These are phyloP conservation scores for Fusarium ramigenum DNA, from an alignment of 2,329 filamentous ascomycete species.

Conservation along the genomic window DNA sequence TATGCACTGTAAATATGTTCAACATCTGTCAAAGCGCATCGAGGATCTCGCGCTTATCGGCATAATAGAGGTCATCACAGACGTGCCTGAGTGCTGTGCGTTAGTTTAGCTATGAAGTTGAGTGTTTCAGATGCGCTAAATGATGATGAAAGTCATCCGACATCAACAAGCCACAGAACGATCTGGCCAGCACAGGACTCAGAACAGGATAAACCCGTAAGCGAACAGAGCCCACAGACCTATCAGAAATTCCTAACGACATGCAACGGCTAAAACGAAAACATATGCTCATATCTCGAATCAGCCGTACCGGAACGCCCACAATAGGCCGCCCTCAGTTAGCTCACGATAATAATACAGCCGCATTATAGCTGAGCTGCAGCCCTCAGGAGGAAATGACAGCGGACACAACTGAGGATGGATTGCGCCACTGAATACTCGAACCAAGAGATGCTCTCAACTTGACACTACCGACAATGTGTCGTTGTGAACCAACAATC, in stretches of 20 bases:
- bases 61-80: neutral
- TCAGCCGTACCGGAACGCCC: conserved; percentile 1
- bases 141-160: neutral
- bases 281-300: conserved; percentile 8
- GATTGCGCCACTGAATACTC: conserved; percentile 2
- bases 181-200: neutral
- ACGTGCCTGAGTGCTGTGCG: conserved; percentile 8
- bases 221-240: neutral
- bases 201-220: neutral
- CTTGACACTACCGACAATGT: neutral
- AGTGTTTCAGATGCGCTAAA: conserved; percentile 3
- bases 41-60: conserved; percentile 19
- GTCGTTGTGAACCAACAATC: neutral
- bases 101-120: conserved; percentile 7
- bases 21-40: conserved; percentile 25
- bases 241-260: conserved; percentile 1
- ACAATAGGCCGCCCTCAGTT: conserved; percentile 10
- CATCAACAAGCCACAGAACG: conserved; percentile 11
- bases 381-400: neutral
- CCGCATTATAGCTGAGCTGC: conserved; percentile 1
- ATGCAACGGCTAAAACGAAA: conserved; percentile 2
- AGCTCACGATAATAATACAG: neutral
- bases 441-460: neutral
- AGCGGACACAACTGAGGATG: neutral
- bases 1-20: conserved; percentile 12